These are phyloP conservation scores for Aspergillus asperescens DNA, from an alignment of 495 filamentous ascomycete genomes.

Conservation along the genomic window DNA sequence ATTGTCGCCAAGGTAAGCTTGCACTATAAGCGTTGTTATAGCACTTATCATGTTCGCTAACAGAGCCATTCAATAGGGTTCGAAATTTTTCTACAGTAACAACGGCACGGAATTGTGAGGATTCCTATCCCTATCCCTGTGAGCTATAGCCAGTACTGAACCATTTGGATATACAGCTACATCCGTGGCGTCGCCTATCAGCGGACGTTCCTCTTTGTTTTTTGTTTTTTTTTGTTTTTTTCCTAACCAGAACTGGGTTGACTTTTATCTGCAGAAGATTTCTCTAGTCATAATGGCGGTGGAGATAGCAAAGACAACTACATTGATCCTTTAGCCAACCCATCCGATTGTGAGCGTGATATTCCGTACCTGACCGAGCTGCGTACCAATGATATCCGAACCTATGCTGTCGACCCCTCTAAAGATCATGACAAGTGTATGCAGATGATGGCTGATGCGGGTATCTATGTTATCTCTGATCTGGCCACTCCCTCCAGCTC, in stretches of 20 bases:
- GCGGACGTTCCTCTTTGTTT: constrained; percentile 39
- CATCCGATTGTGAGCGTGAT: constrained; percentile 67
- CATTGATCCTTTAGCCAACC: constrained; percentile 68
- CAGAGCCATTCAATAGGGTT: no score
- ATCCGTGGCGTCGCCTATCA: constrained; percentile 92
- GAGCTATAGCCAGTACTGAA: constrained; percentile 10
- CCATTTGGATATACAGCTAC: constrained; percentile 38
- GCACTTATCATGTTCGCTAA: no score
- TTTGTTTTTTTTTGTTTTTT: no score
- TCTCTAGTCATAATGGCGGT: no score
- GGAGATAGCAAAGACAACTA: no score
- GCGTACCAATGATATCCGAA: constrained; percentile 84
- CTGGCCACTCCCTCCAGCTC: constrained; percentile 72
- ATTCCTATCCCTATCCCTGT: background rate
- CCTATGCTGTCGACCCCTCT: constrained; percentile 83
- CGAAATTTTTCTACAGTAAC: constrained; percentile 74
- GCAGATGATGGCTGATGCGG: constrained; percentile 71
- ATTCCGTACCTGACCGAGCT: constrained; percentile 72
- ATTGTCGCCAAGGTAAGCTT: no score
- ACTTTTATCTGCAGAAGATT: no score
- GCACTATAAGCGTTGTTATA: no score
- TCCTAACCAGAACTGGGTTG: no score
- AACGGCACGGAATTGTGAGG: constrained; percentile 75
- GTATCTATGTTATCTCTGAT: constrained; percentile 93
- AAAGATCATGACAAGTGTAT: constrained; percentile 80